Conservation (phyloP, 1,284 basidiomycete genomes). For the Paramarasmius palmivorus region DNA sequence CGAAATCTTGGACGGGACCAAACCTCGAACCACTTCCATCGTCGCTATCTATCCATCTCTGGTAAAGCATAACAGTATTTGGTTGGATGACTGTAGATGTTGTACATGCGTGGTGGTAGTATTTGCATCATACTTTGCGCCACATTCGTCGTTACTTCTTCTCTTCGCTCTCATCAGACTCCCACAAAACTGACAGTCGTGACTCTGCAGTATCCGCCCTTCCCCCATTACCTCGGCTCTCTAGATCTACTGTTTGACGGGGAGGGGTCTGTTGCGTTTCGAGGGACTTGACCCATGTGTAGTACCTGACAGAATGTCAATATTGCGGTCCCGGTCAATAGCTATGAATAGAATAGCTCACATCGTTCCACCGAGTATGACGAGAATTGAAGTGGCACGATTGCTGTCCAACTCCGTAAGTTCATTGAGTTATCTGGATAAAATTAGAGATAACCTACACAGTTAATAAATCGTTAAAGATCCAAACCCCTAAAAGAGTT, state of each 20-base stretch:
- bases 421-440: constrained; percentile 6
- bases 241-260: constrained; percentile 38
- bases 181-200: constrained; percentile 27
- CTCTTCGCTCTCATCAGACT: constrained; percentile 25
- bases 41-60: too few relatives aligned
- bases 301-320: constrained; percentile 41
- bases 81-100: too few relatives aligned
- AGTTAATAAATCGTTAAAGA: constrained; percentile 67
- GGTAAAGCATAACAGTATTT: too few relatives aligned
- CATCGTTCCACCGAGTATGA: constrained; percentile 67
- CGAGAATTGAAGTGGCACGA: constrained; percentile 57
- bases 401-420: constrained; percentile 40
- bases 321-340: constrained; percentile 2
- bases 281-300: constrained; percentile 66
- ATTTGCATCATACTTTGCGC: not conserved
- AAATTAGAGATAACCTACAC: constrained; percentile 42
- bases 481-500: constrained; percentile 67
- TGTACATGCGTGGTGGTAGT: not conserved
- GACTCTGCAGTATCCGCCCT: constrained; percentile 19
- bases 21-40: too few relatives aligned
- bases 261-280: constrained; percentile 38
- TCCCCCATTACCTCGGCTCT: constrained; percentile 26
- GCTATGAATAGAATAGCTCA: constrained; percentile 26
- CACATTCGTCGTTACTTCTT: constrained; percentile 18
- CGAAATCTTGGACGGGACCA: too few relatives aligned